Evolutionary conservation across 495 filamentous ascomycete genomes (phyloP), one percentile per base, ranked within the genome.

Genomic region (Podospora conica): DNA sequence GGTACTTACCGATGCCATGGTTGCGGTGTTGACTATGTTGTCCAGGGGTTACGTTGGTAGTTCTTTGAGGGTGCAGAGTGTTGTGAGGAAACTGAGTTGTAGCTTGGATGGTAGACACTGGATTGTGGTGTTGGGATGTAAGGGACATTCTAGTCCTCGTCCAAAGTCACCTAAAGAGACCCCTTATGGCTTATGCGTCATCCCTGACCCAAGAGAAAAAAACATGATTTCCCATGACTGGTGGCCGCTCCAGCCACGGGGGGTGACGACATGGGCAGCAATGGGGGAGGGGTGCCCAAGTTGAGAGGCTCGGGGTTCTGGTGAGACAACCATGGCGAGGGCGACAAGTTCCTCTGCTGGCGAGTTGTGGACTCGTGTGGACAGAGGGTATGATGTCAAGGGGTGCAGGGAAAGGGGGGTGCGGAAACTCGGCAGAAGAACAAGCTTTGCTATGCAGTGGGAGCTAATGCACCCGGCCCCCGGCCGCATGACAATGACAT

Each of bases 1-100:
- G 54, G 9, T 54, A 56, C 69, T 69, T 69, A 74, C 74, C 15
- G 74, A 71, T 65, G 65, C 63, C 74, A 76, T 74, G 57, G 55
- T 65, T 12, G 21, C 23, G n/a, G 53, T 65, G 24, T 15, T 55
- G 61, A 7, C 18, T 48, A n/a, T 0, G 18, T 3, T 20, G 4
- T 10, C 40, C 24, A 61, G 29, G 33, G 7, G n/a, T 61, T 20
- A 33, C 7, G 29, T 53, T 24, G n/a, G 10, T 63, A 20, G 59
- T 11, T 66, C 58, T 66, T 1, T 56, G 31, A 1, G 2, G 10
- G 25, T 1, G 59, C 4, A 60, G 48, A 27, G 28, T 12, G 21
- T 59, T 63, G 18, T 57, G 55, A 59, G n/a, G 40, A 55, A 61
- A 65, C n/a, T n/a, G 40, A n/a, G 40, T 48, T 48, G 4, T n/a